Evolutionary conservation across 805 yeast genomes (phyloP).

Genomic region (Scheffersomyces amazonensis): DNA sequence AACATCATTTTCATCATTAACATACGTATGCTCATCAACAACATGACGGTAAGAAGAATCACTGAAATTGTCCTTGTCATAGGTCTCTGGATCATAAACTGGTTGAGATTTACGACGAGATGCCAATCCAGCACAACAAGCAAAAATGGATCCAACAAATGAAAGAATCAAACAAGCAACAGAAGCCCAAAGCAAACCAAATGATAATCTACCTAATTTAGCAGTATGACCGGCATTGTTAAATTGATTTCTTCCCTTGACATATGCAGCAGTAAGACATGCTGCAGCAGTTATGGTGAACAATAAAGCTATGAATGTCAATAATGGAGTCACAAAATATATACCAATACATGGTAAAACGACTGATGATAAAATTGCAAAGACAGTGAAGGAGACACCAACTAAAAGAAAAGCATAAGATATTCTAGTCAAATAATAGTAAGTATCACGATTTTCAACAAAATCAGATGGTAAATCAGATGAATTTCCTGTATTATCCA

Average conservation of each 20-base stretch:
- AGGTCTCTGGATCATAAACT: background rate
- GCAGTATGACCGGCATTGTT: constrained; percentile 40
- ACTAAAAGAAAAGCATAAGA: constrained; percentile 34
- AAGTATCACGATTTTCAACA: constrained; percentile 44
- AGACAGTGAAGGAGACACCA: constrained; percentile 58
- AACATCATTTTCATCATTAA: constrained; percentile 1
- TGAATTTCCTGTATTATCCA: constrained; percentile 17
- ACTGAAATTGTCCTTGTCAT: background rate
- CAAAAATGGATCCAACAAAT: constrained; percentile 6
- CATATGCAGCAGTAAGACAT: constrained; percentile 54
- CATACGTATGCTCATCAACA: background rate
- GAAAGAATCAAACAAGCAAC: constrained; percentile 18
- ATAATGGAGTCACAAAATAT: constrained; percentile 4
- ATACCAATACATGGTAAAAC: constrained; percentile 1
- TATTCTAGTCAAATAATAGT: constrained; percentile 61
- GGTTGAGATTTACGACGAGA: background rate
- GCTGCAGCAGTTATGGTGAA: constrained; percentile 46
- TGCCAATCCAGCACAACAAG: constrained; percentile 1
- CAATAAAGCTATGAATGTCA: constrained; percentile 28
- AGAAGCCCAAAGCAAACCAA: constrained; percentile 63
- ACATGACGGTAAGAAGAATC: background rate
- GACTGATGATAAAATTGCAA: constrained; percentile 45
- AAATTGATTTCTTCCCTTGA: constrained; percentile 50
- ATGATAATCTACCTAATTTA: constrained; percentile 44
- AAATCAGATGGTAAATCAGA: constrained; percentile 50